Base-by-base conservation (phyloP, 1,139 yeast genomes). In the Spathaspora sp. region DNA sequence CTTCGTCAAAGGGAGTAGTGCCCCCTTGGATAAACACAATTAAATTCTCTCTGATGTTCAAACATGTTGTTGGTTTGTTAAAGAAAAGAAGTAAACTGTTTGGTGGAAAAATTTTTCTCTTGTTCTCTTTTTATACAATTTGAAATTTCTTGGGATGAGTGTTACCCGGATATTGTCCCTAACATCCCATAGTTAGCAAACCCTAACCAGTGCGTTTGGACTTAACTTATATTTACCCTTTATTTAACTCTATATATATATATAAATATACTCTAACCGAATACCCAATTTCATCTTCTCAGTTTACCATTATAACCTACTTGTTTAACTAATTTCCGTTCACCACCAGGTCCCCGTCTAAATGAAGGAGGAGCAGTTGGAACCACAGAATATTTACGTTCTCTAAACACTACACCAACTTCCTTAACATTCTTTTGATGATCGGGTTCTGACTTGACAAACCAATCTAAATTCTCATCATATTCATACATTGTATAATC, bases 401-500 rank as follows among this genome's bases (percentile, higher is more conserved):
- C 89, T 53, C 78, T 76, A 57, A 76, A 83, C 0, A 81, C 76
- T 13, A 85, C 81, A 0, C 88, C 89, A 29, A 84, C 84, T 58
- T 85, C 88, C 55, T 79, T 78, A 53, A 77, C 66, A 56, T 79
- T 80, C 64, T 76, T 78, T 55, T 83, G 72, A 50, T 79, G 82
- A 36, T 83, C 84, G 10, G 89, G 84, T 45, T 85, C 82, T 6
- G 89, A 85, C 55, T 86, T 81, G 46, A 74, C 79, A 66, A 91
- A 91, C 86, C 89, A 84, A 64, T 90, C 93, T 26, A 78, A 67
- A 7, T 70, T 70, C 55, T 89, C 97, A 57, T 88, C 86, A 64
- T 86, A 91, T 62, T 89, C 95, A 65, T 85, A 91, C 67, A 90
- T 75, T 16, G 89, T 79, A 86, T 96, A 91, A 51, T 89, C 93